Base-by-base conservation (phyloP, 306 rosid species). In the Elaeagnus macrophylla region DNA sequence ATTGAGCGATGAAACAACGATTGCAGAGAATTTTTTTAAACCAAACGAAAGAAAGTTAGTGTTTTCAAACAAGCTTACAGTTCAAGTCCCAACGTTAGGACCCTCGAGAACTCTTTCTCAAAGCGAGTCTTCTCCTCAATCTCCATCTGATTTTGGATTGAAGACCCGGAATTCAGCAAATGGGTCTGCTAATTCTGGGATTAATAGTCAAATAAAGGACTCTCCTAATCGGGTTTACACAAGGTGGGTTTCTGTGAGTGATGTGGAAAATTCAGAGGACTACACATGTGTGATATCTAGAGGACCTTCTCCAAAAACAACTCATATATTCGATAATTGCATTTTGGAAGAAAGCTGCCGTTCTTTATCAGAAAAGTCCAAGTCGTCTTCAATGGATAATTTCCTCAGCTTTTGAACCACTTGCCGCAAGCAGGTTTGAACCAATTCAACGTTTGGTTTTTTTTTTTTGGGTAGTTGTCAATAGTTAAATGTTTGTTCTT, bases 341-440 rank as follows among this genome's bases (percentile, higher is more conserved):
- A 62, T 90, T 54, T 79, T 90, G 32, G 32, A 25, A 56, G 83
- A 70, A 57, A 76, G 67, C 35, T 55, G 50, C 54, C 65, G 36
- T 60, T 75, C 68, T 51, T 51, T 53, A 1, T 72, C 83, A 8
- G 59, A 32, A 47, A 64, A 54, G 53, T 47, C 37, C 0, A 55
- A 50, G 53, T 43, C 68, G 17, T 9, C 60, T 47, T 68, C 73
- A 6, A 25, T 5, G 32, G 54, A 44, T 18, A 64, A 73, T 57
- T 93, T 93, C 63, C 99, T 93, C 37, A 79, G 81, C 83, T 72
- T 71, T 40, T 93, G 99, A 42, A 57, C 73, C 69, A 80, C 99
- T 54, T 93, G 99, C 84, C 77, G 72, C 73, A 80, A 67, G 67
- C 78, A 77, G 95, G 86, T 83, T 25, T 0, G 48, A 15, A 25